Evolutionary conservation across 257 asterid genomes (phyloP), one percentile per base, ranked within the genome.

Genomic region (Marsdenia floribunda): DNA sequence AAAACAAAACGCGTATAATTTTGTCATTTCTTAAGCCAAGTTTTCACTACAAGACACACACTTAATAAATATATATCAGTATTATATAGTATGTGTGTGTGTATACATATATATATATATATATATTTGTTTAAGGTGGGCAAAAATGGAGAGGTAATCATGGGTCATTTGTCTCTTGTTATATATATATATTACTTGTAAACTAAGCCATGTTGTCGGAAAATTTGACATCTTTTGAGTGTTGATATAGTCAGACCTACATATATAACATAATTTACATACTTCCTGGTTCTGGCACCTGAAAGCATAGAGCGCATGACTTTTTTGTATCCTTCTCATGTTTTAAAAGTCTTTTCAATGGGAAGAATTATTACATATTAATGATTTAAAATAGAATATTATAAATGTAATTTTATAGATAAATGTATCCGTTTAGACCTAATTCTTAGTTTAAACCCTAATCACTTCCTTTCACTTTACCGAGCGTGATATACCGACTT

Each of bases 121-220:
- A 44, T 44, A 44, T 44, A 44, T 44, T 44, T 44, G 46, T 44
- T 44, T 44, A 2, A 44, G 49, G 49, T 1, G 9, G 9, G 10
- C 52, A 68, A 60, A 68, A 29, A 19, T 68, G 35, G 73, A 63
- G 66, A 72, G 69, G 38, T 29, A 64, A 76, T 55, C 75, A 47
- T 44, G 59, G 64, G 15, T 40, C 81, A 54, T 72, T 63, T 72
- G 11, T 44, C 49, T 6, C 12, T 6, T 44, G 49, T 44, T 44
- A 65, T 65, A 72, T 44, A 29, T 29, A 29, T 29, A 65, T 65
- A 72, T 78, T 53, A 42, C 81, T 78, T 78, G 81, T 72, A 66
- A 40, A 63, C 33, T 64, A 78, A 72, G 81, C 60, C 54, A 40
- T 8, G 44, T 15, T 57, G 61, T 33, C 58, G 65, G 44, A 42